phyloP scores from a whole-genome alignment of 768 basidiomycete species.

The Chlorophyllum brunneum region DNA sequence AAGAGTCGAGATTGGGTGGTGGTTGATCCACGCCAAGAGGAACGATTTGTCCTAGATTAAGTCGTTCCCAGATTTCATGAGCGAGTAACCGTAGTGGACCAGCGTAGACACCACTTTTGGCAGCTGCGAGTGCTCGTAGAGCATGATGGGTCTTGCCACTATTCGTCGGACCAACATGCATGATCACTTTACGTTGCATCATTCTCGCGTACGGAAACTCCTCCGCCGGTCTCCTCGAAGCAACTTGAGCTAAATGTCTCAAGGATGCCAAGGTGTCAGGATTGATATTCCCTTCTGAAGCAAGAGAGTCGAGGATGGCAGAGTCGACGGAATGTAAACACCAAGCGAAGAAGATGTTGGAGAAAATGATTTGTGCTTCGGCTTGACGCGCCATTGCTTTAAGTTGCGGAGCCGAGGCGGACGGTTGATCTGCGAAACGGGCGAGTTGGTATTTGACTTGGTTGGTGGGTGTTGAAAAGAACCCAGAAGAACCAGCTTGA shows the following conservation, averaged over 20 bases:
- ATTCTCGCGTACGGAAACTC: conserved; percentile 48
- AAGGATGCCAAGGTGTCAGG: not conserved
- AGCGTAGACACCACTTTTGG: conserved; percentile 75
- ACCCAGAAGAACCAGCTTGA: not conserved
- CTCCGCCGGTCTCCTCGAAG: conserved; percentile 36
- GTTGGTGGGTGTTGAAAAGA: not conserved
- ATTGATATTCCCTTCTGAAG: not conserved
- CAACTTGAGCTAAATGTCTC: not conserved
- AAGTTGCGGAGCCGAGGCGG: not conserved
- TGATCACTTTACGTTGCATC: conserved; percentile 72
- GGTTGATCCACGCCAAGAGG: conserved; percentile 54
- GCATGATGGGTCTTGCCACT: conserved; percentile 97
- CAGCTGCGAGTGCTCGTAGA: conserved; percentile 78
- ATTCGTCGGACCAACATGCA: conserved; percentile 98
- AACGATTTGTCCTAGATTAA: conserved; percentile 87
- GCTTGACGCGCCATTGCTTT: not conserved
- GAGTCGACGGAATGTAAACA: not conserved
- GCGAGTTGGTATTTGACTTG: conserved; percentile 4
- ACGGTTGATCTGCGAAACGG: not conserved
- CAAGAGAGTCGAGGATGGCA: not conserved
- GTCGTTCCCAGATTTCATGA: conserved; percentile 88
- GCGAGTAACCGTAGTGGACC: conserved; percentile 92
- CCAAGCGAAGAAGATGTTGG: conserved; percentile 11
- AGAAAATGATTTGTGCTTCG: conserved; percentile 8
- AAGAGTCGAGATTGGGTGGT: conserved; percentile 17